Base-by-base conservation (phyloP, 2,329 filamentous ascomycete genomes). In the Calonectria crousiana region DNA sequence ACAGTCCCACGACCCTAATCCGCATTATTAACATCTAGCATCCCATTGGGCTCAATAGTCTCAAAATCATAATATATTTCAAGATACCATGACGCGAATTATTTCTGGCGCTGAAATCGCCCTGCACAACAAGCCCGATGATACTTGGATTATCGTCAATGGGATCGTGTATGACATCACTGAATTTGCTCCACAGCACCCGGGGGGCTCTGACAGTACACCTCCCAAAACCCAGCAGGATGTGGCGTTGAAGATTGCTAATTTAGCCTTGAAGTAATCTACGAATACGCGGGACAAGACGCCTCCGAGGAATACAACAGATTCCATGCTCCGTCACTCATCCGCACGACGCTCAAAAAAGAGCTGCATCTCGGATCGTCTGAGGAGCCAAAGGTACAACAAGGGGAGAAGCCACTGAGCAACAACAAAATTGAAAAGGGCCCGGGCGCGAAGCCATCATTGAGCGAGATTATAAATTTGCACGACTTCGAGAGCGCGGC, bases 81-180 rank as follows among this genome's bases (percentile, higher is more conserved):
- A 16, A 36, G 14, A 20, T 9, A 67, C 30, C 38, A 79, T 79
- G 78, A 14, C 72, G 11, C 78, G 36, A 20, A 36, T 82, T 18
- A 64, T 90, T 26, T 85, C 86, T 18, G 78, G 82, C 3, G 76
- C 84, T 52, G 85, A 91, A 73, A 82, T 92, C 71, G 84, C 85
- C 1, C 79, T 80, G 47, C 90, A 92, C 78, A 86, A 84, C 52
- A 85, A 81, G 0, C 82, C 84, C 0, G 83, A 87, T 18, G 87
- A 91, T 78, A 86, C 89, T 78, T 94, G 93, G 93, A 89, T 94
- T 74, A 91, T 93, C 28, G 89, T 94, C n/a, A 89, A 94, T 78
- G 89, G 89, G 47, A 86, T 89, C 71, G 92, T 94, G 51, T 94
- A 92, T 85, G 91, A 95, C 82, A 84, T 81, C 28, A 79, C 80